phyloP scores from a whole-genome alignment of 805 yeast species.

The Candida hungchunana region DNA sequence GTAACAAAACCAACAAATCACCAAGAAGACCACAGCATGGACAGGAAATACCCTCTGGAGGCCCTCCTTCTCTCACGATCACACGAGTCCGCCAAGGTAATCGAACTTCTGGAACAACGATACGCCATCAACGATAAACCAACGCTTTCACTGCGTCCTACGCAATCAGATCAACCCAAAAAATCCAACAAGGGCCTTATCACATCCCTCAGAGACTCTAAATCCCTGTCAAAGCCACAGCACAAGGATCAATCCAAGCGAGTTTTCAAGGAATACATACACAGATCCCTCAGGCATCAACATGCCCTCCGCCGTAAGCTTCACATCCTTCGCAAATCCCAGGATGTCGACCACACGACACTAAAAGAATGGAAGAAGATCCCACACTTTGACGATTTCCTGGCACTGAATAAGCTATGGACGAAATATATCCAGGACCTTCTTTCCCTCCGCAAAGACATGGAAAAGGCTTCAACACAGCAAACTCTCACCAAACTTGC shows the following conservation, averaged over 20 bases:
- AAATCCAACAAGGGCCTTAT: constrained; percentile 20
- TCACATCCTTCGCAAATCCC: neutral
- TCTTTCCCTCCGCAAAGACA: constrained; percentile 32
- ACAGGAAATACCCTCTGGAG: constrained; percentile 24
- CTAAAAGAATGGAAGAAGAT: constrained; percentile 23
- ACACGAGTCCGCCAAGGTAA: constrained; percentile 19
- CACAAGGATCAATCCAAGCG: constrained; percentile 27
- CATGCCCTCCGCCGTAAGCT: constrained; percentile 17
- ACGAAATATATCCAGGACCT: constrained; percentile 58
- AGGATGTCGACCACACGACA: constrained; percentile 14
- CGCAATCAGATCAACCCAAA: constrained; percentile 19
- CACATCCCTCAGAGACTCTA: constrained; percentile 13
- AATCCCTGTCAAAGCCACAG: constrained; percentile 12
- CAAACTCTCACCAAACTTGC: constrained; percentile 53
- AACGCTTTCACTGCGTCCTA: constrained; percentile 30
- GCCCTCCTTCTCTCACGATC: constrained; percentile 19
- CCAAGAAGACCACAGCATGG: constrained; percentile 14
- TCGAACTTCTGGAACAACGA: constrained; percentile 32
- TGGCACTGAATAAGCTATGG: constrained; percentile 66
- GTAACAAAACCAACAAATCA: neutral
- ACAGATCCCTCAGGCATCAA: constrained; percentile 20
- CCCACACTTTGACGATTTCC: constrained; percentile 46
- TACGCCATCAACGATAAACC: constrained; percentile 29
- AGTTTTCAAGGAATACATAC: constrained; percentile 27
- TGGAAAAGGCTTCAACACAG: constrained; percentile 23